Evolutionary conservation across 352 stramenopile genomes (phyloP).

Genomic region (Phytophthora europaea): DNA sequence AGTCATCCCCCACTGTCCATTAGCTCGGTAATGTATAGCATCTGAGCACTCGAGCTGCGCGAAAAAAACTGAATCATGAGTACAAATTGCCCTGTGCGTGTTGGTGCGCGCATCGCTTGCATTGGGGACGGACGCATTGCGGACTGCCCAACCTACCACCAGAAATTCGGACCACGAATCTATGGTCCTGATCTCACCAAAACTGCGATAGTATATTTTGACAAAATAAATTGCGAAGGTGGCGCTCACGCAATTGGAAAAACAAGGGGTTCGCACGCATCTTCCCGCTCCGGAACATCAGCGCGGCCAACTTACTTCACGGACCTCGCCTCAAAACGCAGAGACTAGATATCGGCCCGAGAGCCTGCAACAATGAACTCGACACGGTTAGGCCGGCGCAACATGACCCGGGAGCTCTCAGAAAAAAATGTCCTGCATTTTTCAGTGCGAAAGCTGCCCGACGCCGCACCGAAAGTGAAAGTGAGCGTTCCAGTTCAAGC

Average conservation of each 20-base stretch:
- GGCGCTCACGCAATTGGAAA: neutral
- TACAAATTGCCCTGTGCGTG: neutral
- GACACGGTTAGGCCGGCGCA: neutral
- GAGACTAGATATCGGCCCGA: neutral
- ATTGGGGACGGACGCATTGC: neutral
- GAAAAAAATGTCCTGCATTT: neutral
- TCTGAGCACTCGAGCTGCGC: too few species aligned
- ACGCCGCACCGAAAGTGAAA: neutral
- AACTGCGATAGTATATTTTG: neutral
- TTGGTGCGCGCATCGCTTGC: neutral
- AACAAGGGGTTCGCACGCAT: neutral
- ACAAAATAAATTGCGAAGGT: neutral
- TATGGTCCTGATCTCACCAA: neutral
- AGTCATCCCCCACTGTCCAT: neutral
- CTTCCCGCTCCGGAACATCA: neutral
- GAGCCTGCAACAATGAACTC: neutral
- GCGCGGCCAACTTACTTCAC: neutral
- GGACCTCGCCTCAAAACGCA: neutral
- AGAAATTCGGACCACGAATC: neutral
- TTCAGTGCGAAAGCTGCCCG: neutral
- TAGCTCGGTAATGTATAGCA: neutral
- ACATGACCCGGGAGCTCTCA: neutral
- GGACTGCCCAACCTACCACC: too few species aligned
- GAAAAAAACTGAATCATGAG: neutral
- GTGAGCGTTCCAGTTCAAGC: neutral